Evolutionary conservation across 495 filamentous ascomycete genomes (phyloP).

Genomic region (Xylaria telfairii): DNA sequence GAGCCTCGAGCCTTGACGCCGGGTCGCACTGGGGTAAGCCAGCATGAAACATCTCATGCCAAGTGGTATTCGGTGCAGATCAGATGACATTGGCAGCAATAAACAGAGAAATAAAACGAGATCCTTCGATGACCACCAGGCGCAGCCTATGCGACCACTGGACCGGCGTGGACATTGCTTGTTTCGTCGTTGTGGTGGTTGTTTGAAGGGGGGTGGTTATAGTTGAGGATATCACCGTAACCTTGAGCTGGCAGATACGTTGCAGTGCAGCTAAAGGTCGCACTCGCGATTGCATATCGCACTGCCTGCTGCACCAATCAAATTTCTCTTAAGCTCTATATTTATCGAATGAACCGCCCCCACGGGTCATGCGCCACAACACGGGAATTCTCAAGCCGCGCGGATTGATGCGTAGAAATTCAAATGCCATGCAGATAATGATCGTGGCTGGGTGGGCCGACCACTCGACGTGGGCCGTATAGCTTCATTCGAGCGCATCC

Average conservation of each 20-base stretch:
- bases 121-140: neutral
- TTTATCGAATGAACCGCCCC: conserved; percentile 26
- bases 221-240: conserved; percentile 21
- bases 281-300: conserved; percentile 5
- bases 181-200: neutral
- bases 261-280: conserved; percentile 20
- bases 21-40: conserved; percentile 5
- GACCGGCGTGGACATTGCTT: neutral
- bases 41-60: conserved; percentile 11
- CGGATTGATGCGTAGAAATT: conserved; percentile 18
- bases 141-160: conserved; percentile 20
- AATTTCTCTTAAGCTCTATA: conserved; percentile 16
- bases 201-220: conserved; percentile 12
- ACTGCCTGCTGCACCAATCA: conserved; percentile 14
- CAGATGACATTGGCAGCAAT: conserved; percentile 13
- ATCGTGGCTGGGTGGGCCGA: conserved; percentile 12
- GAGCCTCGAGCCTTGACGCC: conserved; percentile 9
- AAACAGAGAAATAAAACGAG: neutral
- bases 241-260: conserved; percentile 3
- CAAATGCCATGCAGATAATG: conserved; percentile 1
- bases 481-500: conserved; percentile 2
- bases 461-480: conserved; percentile 6
- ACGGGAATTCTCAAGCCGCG: conserved; percentile 18
- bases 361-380: conserved; percentile 19
- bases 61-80: conserved; percentile 2